Percentiles rank a stretch among this genome's conserved stretches.
These are phyloP conservation scores for Apiospora rasikravindrae DNA, from an alignment of 2,329 filamentous ascomycete genomes.

Conservation along the genomic window DNA sequence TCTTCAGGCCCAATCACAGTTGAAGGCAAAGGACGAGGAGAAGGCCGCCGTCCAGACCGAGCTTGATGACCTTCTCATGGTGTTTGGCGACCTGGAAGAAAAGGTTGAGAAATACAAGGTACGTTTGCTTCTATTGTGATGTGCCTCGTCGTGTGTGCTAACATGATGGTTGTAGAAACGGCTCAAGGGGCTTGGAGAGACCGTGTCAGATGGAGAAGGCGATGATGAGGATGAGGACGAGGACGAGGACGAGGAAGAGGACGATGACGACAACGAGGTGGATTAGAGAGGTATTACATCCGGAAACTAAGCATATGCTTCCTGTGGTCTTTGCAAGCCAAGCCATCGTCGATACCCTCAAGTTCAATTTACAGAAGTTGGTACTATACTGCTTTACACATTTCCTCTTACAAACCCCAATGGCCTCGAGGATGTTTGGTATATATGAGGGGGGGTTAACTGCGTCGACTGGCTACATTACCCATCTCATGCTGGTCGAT, in stretches of 20 bases:
- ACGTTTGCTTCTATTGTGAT: slow-evolving; percentile 34
- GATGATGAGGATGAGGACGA: slow-evolving; percentile 72
- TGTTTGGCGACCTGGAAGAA: slow-evolving; percentile 81
- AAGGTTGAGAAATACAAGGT: slow-evolving; percentile 79
- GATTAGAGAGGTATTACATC: slow-evolving; percentile 35
- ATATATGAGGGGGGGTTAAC: neutral
- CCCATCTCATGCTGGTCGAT: neutral
- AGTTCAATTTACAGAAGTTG: slow-evolving; percentile 6
- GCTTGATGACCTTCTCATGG: slow-evolving; percentile 80
- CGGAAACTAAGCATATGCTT: neutral
- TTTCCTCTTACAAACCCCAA: neutral
- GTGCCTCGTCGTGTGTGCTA: slow-evolving; percentile 24
- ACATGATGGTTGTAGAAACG: slow-evolving; percentile 50
- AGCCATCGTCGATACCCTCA: neutral
- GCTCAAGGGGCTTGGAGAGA: slow-evolving; percentile 69
- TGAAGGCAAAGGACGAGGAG: slow-evolving; percentile 62
- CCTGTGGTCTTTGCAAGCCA: slow-evolving; percentile 6
- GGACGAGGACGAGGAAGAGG: slow-evolving; percentile 52
- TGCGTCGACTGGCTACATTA: neutral
- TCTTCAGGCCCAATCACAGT: slow-evolving; percentile 34
- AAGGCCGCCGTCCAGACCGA: slow-evolving; percentile 71
- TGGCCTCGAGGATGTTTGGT: neutral
- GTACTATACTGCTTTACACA: neutral
- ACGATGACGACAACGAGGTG: slow-evolving; percentile 38
- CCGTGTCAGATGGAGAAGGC: slow-evolving; percentile 78